These are phyloP conservation scores for Termitomyces sp. DNA, from an alignment of 768 basidiomycete species.

Conservation along the genomic window DNA sequence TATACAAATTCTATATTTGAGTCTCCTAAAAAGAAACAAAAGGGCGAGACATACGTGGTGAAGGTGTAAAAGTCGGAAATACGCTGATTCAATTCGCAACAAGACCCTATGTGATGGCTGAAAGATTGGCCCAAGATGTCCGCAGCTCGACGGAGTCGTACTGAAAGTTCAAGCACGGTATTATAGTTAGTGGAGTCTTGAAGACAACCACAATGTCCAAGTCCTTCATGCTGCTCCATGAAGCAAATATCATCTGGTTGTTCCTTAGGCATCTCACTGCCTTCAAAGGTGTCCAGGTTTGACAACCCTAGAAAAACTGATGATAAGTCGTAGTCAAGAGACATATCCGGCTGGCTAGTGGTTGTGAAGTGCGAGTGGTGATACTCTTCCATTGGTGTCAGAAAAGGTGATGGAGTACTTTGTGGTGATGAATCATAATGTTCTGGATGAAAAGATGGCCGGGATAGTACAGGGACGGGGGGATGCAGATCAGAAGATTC, in stretches of 20 bases:
- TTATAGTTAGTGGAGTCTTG: constrained; percentile 49
- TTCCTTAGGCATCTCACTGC: constrained; percentile 14
- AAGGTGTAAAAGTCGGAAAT: constrained; percentile 48
- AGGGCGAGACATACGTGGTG: constrained; percentile 37
- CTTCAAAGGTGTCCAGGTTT: constrained; percentile 20
- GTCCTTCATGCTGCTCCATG: constrained; percentile 17
- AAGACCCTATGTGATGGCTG: constrained; percentile 30
- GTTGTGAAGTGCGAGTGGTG: constrained; percentile 25
- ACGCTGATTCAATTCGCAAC: constrained; percentile 35
- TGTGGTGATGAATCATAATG: constrained; percentile 25
- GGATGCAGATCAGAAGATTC: constrained; percentile 15
- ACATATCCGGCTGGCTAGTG: constrained; percentile 17
- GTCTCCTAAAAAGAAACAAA: background rate
- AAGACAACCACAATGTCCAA: constrained; percentile 52
- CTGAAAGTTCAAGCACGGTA: constrained; percentile 59
- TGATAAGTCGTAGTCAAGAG: constrained; percentile 35
- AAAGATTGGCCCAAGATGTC: constrained; percentile 46
- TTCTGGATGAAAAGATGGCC: constrained; percentile 23
- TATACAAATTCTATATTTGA: constrained; percentile 17
- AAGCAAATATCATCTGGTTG: constrained; percentile 20
- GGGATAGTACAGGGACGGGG: constrained; percentile 16
- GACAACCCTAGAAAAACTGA: constrained; percentile 35
- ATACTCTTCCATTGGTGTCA: constrained; percentile 44
- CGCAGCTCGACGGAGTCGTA: constrained; percentile 55
- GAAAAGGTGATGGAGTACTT: constrained; percentile 32